Percentiles rank a stretch among this genome's conserved stretches.
Evolutionary conservation across 1,284 basidiomycete species (phyloP).

Genomic region (Rhizoctonia solani): DNA sequence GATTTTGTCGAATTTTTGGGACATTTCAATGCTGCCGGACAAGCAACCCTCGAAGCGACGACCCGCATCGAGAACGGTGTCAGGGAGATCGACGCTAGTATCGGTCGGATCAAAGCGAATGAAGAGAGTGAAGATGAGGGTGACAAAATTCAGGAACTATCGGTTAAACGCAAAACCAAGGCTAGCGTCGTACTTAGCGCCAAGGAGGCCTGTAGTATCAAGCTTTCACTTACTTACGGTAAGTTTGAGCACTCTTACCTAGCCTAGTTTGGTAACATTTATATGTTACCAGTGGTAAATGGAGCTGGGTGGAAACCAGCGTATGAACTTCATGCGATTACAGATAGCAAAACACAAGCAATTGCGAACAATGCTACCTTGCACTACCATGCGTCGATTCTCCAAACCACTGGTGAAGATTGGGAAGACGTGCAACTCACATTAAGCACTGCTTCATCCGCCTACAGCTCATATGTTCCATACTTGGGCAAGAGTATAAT

Average conservation of each 20-base stretch:
- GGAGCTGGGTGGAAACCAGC: slow-evolving; percentile 56
- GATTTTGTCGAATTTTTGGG: slow-evolving; percentile 50
- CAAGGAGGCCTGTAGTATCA: slow-evolving; percentile 46
- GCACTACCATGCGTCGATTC: slow-evolving; percentile 59
- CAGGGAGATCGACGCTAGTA: slow-evolving; percentile 31
- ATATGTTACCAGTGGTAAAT: slow-evolving; percentile 51
- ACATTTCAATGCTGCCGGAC: slow-evolving; percentile 50
- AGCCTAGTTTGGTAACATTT: neutral
- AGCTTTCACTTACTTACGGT: slow-evolving; percentile 62
- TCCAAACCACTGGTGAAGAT: slow-evolving; percentile 63
- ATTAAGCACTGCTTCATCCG: slow-evolving; percentile 55
- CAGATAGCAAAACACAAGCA: slow-evolving; percentile 48
- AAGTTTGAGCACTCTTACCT: slow-evolving; percentile 40
- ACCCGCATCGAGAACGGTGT: slow-evolving; percentile 48
- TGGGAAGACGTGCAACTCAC: slow-evolving; percentile 57
- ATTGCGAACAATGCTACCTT: slow-evolving; percentile 52
- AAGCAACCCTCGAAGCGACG: slow-evolving; percentile 48
- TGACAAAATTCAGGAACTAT: slow-evolving; percentile 48
- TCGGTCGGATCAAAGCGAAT: slow-evolving; percentile 43
- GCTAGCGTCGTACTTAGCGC: slow-evolving; percentile 41
- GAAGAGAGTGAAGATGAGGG: slow-evolving; percentile 47
- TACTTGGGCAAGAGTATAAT: slow-evolving; percentile 27
- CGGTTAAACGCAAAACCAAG: slow-evolving; percentile 32
- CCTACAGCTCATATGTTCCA: slow-evolving; percentile 38
- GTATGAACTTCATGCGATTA: slow-evolving; percentile 61